Percentiles rank a stretch among this genome's conserved stretches.
Conservation (phyloP, 768 basidiomycete species). For the Trametes punicea region DNA sequence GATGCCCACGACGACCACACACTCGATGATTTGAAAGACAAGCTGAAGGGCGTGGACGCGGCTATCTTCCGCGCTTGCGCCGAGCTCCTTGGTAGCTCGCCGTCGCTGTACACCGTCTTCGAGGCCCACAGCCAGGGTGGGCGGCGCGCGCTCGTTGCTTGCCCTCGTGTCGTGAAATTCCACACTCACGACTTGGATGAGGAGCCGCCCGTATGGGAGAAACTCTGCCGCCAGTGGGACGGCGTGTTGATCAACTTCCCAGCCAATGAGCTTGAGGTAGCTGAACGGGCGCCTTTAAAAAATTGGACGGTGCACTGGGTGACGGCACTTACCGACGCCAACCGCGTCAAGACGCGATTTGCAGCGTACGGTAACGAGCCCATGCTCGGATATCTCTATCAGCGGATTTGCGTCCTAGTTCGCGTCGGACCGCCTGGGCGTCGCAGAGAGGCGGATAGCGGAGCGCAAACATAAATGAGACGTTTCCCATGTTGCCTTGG, state of each 20-base stretch:
- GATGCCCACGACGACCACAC: background rate
- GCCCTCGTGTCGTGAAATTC: slow-evolving; percentile 29
- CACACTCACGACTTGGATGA: slow-evolving; percentile 30
- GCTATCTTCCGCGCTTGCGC: slow-evolving; percentile 10
- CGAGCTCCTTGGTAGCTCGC: background rate
- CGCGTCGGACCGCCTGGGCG: background rate
- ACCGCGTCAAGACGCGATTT: slow-evolving; percentile 9
- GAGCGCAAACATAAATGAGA: background rate
- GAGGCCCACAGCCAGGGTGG: slow-evolving; percentile 16
- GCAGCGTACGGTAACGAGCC: slow-evolving; percentile 19
- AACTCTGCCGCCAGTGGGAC: slow-evolving; percentile 5
- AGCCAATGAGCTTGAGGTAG: background rate
- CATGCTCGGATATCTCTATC: slow-evolving; percentile 14
- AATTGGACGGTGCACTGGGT: slow-evolving; percentile 11
- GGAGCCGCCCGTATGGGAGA: slow-evolving; percentile 7
- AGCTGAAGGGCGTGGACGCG: slow-evolving; percentile 9
- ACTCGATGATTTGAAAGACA: background rate
- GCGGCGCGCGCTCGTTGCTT: slow-evolving; percentile 31
- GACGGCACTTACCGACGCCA: background rate
- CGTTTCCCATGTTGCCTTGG: too few species aligned
- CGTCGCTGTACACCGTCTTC: slow-evolving; percentile 5
- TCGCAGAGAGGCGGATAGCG: background rate
- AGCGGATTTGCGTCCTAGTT: slow-evolving; percentile 13
- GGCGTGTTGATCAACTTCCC: slow-evolving; percentile 14
- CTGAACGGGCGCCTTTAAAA: background rate